These are phyloP conservation scores for Cucurbitaria berberidis DNA, from an alignment of 2,329 filamentous ascomycete species.

Conservation along the genomic window DNA sequence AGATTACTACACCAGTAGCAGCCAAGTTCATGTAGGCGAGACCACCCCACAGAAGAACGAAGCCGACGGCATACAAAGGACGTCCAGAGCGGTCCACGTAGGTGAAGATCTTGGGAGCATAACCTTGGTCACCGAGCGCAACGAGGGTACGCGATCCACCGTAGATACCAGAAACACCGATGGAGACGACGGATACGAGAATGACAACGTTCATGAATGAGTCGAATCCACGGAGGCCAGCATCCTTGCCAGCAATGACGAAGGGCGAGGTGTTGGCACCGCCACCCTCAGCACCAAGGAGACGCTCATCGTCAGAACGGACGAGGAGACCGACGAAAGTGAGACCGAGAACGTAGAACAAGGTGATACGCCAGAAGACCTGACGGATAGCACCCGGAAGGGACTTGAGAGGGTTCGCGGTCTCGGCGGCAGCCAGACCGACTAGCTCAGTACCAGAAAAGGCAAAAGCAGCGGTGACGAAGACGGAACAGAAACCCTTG, in stretches of 20 bases:
- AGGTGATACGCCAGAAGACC: conserved; percentile 56
- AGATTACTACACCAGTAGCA: conserved; percentile 59
- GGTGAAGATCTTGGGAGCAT: conserved; percentile 76
- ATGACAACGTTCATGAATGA: conserved; percentile 72
- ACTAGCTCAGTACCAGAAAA: conserved; percentile 69
- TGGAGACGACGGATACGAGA: conserved; percentile 64
- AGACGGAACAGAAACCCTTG: conserved; percentile 68
- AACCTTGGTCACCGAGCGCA: conserved; percentile 60
- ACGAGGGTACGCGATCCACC: conserved; percentile 64
- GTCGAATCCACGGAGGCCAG: conserved; percentile 65
- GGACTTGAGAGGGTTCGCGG: conserved; percentile 60
- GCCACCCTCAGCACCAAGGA: conserved; percentile 43
- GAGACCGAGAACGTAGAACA: conserved; percentile 55
- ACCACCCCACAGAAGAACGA: conserved; percentile 72
- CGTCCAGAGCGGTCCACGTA: conserved; percentile 86
- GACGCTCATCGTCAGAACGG: conserved; percentile 35
- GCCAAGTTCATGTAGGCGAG: conserved; percentile 70
- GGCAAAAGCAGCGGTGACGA: conserved; percentile 68
- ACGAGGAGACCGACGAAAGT: conserved; percentile 55
- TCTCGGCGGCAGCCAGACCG: conserved; percentile 65
- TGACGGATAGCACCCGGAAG: conserved; percentile 54
- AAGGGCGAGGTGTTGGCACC: conserved; percentile 64
- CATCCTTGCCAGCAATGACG: conserved; percentile 68
- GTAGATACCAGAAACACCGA: conserved; percentile 65
- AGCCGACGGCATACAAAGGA: conserved; percentile 73